Evolutionary conservation across 1,284 basidiomycete genomes (phyloP), one percentile per base, ranked within the genome.

Genomic region (Boletus sp.): DNA sequence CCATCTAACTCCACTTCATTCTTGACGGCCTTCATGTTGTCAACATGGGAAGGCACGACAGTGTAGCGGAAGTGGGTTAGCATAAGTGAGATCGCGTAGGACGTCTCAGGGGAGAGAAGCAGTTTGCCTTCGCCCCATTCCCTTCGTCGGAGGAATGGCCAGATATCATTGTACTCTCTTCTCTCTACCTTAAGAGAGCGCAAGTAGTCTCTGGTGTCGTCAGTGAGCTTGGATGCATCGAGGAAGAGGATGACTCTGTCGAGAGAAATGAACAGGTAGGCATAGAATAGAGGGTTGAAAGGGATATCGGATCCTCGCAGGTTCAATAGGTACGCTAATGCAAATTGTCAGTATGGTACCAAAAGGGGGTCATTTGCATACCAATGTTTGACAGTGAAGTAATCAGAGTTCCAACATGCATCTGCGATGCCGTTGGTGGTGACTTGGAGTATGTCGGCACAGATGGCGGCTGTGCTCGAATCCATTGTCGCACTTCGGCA

Each of bases 1-100:
- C 95, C 94, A 51, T 89, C 83, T 51, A 96, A 78, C 76, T 98
- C 96, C 22, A 81, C 80, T 20, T 84, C 77, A 69, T 96, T 98
- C 84, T 99, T 99, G 69, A 96, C 77, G 1, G 88, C 84, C 79
- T 96, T 93, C 75, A 90, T 85, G 50, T 84, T 79, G 56, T 93
- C 89, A n/a, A 97, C 79, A 55, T 79, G 79, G 2, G 85, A 82
- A 1, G 86, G 84, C 3, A 79, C 74, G 49, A 91, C 76, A 0
- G 87, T 88, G 69, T 89, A 91, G 12, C 89, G 85, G 71, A 85
- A 84, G 67, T 88, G 85, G 0, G 89, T 91, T 51, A 92, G 77
- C 81, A 92, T 89, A 52, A 92, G 79, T 13, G 88, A 86, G 59
- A 92, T 88, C 9, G 89, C 89, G 66, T 91, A 91, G 2, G 87